These are phyloP conservation scores for Fomitopsis serialis DNA, from an alignment of 768 basidiomycete species.

Conservation along the genomic window DNA sequence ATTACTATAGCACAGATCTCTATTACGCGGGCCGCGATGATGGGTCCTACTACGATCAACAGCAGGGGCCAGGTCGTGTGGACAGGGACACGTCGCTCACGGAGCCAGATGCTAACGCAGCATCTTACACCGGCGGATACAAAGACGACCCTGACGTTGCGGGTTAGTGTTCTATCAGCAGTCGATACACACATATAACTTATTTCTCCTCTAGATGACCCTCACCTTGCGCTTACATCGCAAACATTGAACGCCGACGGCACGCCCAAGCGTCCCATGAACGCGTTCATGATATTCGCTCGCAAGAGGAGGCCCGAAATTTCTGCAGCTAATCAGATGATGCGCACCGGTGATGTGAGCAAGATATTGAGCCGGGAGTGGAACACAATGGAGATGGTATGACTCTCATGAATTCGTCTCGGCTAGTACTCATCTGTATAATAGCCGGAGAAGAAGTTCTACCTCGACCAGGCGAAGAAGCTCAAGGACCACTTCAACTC, in stretches of 20 bases:
- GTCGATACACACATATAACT: neutral
- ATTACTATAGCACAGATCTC: conserved; percentile 17
- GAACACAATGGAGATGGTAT: conserved; percentile 72
- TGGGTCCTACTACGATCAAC: neutral
- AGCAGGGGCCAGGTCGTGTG: conserved; percentile 3
- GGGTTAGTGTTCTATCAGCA: conserved; percentile 8
- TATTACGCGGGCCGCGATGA: conserved; percentile 3
- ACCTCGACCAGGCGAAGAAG: conserved; percentile 80
- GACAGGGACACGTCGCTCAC: conserved; percentile 41
- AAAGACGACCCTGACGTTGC: conserved; percentile 13
- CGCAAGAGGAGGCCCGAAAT: conserved; percentile 78
- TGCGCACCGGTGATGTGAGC: conserved; percentile 88
- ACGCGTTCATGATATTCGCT: conserved; percentile 93
- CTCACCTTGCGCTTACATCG: conserved; percentile 50
- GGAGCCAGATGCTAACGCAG: conserved; percentile 39
- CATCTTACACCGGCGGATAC: conserved; percentile 6
- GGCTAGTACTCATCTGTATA: neutral
- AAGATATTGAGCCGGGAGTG: conserved; percentile 86
- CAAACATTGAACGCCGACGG: conserved; percentile 84
- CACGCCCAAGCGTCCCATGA: conserved; percentile 88
- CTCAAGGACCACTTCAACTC: conserved; percentile 83
- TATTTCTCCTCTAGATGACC: conserved; percentile 28
- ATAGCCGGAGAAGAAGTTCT: conserved; percentile 80
- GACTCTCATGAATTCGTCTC: conserved; percentile 14
- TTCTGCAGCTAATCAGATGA: conserved; percentile 79